phyloP scores from a whole-genome alignment of 345 rosid genomes.

The Heritiera fomes region DNA sequence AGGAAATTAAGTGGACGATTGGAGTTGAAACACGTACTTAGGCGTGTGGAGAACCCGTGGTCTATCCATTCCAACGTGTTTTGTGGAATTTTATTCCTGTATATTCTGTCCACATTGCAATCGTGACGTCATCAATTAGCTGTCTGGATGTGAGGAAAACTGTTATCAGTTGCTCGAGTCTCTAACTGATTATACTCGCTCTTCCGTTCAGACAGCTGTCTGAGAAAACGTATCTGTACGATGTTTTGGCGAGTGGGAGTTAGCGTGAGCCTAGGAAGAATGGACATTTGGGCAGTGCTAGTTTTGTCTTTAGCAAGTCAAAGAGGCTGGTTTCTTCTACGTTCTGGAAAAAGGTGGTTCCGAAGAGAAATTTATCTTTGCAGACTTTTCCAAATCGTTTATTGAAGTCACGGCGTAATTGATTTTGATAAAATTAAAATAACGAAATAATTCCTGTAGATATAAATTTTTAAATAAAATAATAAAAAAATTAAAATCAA shows the following conservation, averaged over 20 bases:
- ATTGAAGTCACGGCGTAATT: no score
- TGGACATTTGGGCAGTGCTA: background rate
- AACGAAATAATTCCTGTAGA: no score
- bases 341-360: background rate
- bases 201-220: background rate
- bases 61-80: constrained; percentile 32
- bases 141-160: background rate
- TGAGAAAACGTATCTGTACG: background rate
- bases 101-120: constrained; percentile 35
- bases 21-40: constrained; percentile 25
- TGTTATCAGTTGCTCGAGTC: background rate
- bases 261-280: background rate
- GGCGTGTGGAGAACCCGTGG: constrained; percentile 79
- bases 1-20: constrained; percentile 14
- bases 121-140: background rate
- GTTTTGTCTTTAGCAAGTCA: background rate
- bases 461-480: no score
- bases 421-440: no score
- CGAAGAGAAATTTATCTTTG: background rate
- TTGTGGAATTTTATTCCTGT: constrained; percentile 22
- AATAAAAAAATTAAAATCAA: no score
- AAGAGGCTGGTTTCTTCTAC: background rate
- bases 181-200: background rate
- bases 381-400: no score
- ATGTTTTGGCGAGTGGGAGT: background rate